Base-by-base conservation (phyloP, 2,329 filamentous ascomycete genomes). In the Trichoderma asperellum region DNA sequence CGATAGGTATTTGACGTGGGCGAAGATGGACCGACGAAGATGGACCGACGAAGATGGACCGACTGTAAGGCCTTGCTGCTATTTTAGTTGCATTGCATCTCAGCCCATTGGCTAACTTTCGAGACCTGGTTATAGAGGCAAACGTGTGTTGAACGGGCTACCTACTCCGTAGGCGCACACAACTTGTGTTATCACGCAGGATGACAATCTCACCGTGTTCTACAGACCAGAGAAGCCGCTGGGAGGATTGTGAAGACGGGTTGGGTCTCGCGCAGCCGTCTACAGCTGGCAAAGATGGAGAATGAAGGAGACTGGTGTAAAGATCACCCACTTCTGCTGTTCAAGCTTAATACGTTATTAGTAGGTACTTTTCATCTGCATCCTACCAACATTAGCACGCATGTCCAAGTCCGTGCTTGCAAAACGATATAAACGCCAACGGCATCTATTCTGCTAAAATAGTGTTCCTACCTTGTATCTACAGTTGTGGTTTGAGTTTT, bases 81-180 rank as follows among this genome's bases (percentile, higher is more conserved):
- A 68, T 32, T 55, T 68, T 68, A 68, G 65, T 21, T 68, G 65
- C 47, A 37, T 32, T 16, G 57, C 57, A 67, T 68, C 32, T 61
- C 34, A 27, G 32, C 47, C 56, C 65, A 47, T 43, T 43, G 47
- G 21, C 32, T 40, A 59, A 24, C 53, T 43, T 61, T 34, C 32
- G 34, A 60, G 40, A 60, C 60, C 56, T 66, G 35, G 29, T 52
- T 66, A 21, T 58, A 66, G 63, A 53, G 52, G 63, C 63, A 66
- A 29, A 49, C 24, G 63, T 66, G 63, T 53, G 37, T 65, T 37
- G 43, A 43, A 47, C 8, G 35, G 16, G 47, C 40, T 43, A 32
- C 32, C 32, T 32, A 43, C 40, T 43, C 3, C 18, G 58, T 47
- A 32, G n/a, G 29, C 63, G 6, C 40, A 43, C 18, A 34, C 16